Evolutionary conservation across 169 alveolate genomes (phyloP), one percentile per base, ranked within the genome.

Genomic region (Toxoplasma gondii): DNA sequence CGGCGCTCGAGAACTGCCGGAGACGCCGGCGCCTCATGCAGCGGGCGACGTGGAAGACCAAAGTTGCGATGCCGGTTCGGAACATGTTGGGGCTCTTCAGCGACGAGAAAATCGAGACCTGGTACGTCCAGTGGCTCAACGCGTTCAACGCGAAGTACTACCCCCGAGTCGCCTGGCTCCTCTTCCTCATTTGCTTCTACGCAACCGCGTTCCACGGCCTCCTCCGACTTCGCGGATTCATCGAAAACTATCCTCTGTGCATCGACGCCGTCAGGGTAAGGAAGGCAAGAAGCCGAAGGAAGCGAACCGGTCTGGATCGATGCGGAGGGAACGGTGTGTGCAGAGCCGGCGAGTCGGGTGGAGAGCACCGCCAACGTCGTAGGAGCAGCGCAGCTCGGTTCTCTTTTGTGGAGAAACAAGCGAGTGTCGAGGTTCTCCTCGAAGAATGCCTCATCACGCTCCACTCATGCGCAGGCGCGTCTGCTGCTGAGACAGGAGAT

Each of bases 111-210:
- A 31, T 96, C 41, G 97, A 96, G 93, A 88, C 90, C 45, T 96
- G 97, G 96, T 96, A 96, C 83, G 86, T 96, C 53, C 95, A 96
- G 74, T 96, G 97, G 97, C 92, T 96, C 93, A 91, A 93, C 67
- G 96, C 95, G 45, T 96, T 96, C 95, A 96, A 96, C 88, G 93
- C 82, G 80, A 91, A 88, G 54, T 96, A 94, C 94, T 95, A 94
- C 91, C 84, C 91, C 64, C 83, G 90, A 34, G 38, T 95, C 91
- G 93, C 90, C 54, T 83, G 96, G 74, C 95, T 92, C 34, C 83
- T 94, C n/a, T 69, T 95, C 69, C 91, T 96, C 44, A 88, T 95
- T 39, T 94, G 96, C 81, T 31, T 91, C 41, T 93, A 94, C 84
- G 93, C 95, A 53, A 92, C 93, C 27, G 93, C 92, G 24, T 91